Conservation (phyloP, 2,329 filamentous ascomycete genomes). For the Tolypocladium endophyticum region DNA sequence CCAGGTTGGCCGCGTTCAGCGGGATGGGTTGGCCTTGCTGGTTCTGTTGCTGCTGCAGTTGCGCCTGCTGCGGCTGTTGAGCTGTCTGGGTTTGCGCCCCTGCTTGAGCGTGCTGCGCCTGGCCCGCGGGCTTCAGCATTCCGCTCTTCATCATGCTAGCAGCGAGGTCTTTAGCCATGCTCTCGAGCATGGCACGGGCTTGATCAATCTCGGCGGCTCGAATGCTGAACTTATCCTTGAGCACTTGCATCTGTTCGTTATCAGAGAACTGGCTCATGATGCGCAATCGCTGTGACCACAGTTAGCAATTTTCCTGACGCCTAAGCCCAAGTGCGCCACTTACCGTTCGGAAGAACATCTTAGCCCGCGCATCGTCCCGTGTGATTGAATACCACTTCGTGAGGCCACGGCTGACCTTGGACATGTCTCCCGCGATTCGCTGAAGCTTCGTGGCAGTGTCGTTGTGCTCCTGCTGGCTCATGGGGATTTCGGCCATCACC, state of each 20-base stretch:
- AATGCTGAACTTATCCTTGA: conserved; percentile 42
- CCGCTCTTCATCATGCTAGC: conserved; percentile 17
- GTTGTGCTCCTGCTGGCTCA: conserved; percentile 32
- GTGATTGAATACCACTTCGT: conserved; percentile 37
- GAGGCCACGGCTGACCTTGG: conserved; percentile 32
- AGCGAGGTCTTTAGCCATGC: conserved; percentile 39
- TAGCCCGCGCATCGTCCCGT: conserved; percentile 37
- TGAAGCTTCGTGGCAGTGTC: conserved; percentile 34
- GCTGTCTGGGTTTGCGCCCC: conserved; percentile 15
- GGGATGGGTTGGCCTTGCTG: conserved; percentile 17
- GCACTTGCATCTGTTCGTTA: conserved; percentile 31
- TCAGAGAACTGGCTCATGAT: conserved; percentile 43
- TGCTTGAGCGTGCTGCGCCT: conserved; percentile 13
- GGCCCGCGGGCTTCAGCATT: conserved; percentile 13
- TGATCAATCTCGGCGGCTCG: conserved; percentile 39
- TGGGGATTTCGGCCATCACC: conserved; percentile 31
- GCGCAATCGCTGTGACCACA: conserved; percentile 34
- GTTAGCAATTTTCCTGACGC: conserved; percentile 18
- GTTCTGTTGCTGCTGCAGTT: conserved; percentile 11
- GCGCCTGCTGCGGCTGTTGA: conserved; percentile 23
- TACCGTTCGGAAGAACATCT: conserved; percentile 42
- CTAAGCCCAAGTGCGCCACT: conserved; percentile 15
- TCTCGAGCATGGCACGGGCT: conserved; percentile 34
- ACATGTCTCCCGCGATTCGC: conserved; percentile 29
- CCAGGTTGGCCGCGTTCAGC: conserved; percentile 36